Evolutionary conservation across 225 moss, liverwort and hornwort species (phyloP).

Genomic region (Ulota crispa): DNA sequence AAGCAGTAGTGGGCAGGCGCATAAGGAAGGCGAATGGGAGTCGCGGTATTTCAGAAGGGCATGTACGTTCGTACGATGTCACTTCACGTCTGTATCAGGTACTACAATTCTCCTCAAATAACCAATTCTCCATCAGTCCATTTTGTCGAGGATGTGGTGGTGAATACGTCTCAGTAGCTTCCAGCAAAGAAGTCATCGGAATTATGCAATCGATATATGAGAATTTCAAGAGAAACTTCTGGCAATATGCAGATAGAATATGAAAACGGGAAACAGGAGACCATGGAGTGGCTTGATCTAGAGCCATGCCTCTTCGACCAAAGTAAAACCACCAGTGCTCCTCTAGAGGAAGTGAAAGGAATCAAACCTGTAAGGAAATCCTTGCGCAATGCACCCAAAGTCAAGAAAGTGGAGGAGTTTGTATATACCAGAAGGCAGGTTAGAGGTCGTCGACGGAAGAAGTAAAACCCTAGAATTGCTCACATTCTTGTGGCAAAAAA

Average conservation of each 20-base stretch:
- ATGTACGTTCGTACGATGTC: conserved; percentile 41
- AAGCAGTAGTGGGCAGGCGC: conserved; percentile 44
- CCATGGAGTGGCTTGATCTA: conserved; percentile 48
- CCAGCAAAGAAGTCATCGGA: background rate
- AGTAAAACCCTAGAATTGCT: conserved; percentile 33
- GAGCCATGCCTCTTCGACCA: conserved; percentile 43
- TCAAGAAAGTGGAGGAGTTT: conserved; percentile 52
- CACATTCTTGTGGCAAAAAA: conserved; percentile 29
- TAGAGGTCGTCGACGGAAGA: conserved; percentile 49
- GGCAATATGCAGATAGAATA: conserved; percentile 41
- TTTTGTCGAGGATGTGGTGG: conserved; percentile 1
- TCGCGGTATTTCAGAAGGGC: conserved; percentile 38
- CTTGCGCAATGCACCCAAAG: conserved; percentile 44
- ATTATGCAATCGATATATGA: conserved; percentile 1
- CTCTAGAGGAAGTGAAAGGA: conserved; percentile 32
- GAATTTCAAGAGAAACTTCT: conserved; percentile 10
- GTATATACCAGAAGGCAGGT: conserved; percentile 46
- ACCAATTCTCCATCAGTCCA: conserved; percentile 2
- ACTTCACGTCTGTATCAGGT: conserved; percentile 53
- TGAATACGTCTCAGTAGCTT: background rate
- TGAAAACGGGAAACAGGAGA: conserved; percentile 43
- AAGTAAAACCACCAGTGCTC: conserved; percentile 33
- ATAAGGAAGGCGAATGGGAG: conserved; percentile 43
- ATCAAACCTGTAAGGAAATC: conserved; percentile 43
- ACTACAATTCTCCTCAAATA: conserved; percentile 13